Conservation (phyloP, 2,329 filamentous ascomycete species). For the Fusarium mexicanum region DNA sequence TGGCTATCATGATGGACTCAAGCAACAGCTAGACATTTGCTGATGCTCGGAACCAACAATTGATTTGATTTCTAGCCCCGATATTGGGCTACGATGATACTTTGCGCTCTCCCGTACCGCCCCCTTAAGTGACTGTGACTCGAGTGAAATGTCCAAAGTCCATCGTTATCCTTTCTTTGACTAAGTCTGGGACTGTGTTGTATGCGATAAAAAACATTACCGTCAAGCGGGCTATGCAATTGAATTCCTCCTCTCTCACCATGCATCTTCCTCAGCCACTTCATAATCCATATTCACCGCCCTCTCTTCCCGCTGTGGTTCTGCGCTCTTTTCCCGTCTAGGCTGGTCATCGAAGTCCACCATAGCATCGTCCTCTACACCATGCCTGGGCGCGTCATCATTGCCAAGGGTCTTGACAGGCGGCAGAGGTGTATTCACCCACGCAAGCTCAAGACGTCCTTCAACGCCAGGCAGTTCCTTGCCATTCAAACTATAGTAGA, state of each 20-base stretch:
- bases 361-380: slow-evolving; percentile 40
- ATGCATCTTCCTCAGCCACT: slow-evolving; percentile 61
- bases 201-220: background rate
- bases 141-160: background rate
- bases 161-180: background rate
- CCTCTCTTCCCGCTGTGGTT: slow-evolving; percentile 43
- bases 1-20: background rate
- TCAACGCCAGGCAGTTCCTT: slow-evolving; percentile 69
- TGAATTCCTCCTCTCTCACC: slow-evolving; percentile 44
- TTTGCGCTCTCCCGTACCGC: background rate
- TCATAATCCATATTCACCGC: slow-evolving; percentile 63
- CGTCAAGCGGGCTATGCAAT: background rate
- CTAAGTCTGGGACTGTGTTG: background rate
- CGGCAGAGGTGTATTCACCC: slow-evolving; percentile 57
- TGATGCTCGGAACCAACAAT: slow-evolving; percentile 15
- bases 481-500: slow-evolving; percentile 67
- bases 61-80: slow-evolving; percentile 29
- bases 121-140: background rate
- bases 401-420: slow-evolving; percentile 33
- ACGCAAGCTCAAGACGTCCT: slow-evolving; percentile 71
- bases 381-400: slow-evolving; percentile 3
- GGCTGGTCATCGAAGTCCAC: slow-evolving; percentile 36
- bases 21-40: background rate
- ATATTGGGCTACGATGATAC: slow-evolving; percentile 23
- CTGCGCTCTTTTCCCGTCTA: slow-evolving; percentile 16